Conservation (phyloP, 2,329 filamentous ascomycete species). For the Exophiala xenobiotica region DNA sequence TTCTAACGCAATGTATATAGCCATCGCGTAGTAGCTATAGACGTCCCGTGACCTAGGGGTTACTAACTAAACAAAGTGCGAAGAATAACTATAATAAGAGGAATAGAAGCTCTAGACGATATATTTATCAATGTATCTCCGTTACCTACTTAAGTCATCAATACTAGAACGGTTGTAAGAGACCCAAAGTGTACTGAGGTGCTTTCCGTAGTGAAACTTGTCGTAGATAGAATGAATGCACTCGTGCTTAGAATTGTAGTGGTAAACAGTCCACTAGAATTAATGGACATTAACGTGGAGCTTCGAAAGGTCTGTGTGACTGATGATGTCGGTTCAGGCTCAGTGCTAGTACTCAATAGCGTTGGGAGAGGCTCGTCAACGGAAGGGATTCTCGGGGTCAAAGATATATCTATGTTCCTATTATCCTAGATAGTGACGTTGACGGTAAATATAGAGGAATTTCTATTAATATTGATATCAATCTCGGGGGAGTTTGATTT, state of each 20-base stretch:
- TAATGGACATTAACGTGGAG: not conserved
- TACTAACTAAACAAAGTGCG: slow-evolving; percentile 4
- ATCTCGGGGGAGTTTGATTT: slow-evolving; percentile 1
- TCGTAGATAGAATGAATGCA: not conserved
- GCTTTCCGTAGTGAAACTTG: not conserved
- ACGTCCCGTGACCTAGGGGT: not conserved
- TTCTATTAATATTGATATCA: slow-evolving; percentile 5
- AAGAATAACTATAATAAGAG: slow-evolving; percentile 7
- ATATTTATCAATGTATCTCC: not conserved
- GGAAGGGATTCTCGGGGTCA: slow-evolving; percentile 3
- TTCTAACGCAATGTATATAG: slow-evolving; percentile 1
- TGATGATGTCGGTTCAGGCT: slow-evolving; percentile 4
- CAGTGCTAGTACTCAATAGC: not conserved
- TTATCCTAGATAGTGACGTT: slow-evolving; percentile 2
- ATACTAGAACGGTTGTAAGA: not conserved
- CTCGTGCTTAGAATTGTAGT: not conserved
- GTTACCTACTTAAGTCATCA: not conserved
- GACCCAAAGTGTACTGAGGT: not conserved
- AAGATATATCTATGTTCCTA: slow-evolving; percentile 1
- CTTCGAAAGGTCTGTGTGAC: slow-evolving; percentile 1
- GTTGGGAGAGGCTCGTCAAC: slow-evolving; percentile 1
- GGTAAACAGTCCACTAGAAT: not conserved
- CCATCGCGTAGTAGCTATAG: not conserved
- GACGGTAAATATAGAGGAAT: slow-evolving; percentile 1
- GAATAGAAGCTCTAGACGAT: not conserved